Percentiles rank a stretch among this genome's conserved stretches.
Evolutionary conservation across 106 monocot genomes (phyloP).

Genomic region (Phalaenopsis equestris): DNA sequence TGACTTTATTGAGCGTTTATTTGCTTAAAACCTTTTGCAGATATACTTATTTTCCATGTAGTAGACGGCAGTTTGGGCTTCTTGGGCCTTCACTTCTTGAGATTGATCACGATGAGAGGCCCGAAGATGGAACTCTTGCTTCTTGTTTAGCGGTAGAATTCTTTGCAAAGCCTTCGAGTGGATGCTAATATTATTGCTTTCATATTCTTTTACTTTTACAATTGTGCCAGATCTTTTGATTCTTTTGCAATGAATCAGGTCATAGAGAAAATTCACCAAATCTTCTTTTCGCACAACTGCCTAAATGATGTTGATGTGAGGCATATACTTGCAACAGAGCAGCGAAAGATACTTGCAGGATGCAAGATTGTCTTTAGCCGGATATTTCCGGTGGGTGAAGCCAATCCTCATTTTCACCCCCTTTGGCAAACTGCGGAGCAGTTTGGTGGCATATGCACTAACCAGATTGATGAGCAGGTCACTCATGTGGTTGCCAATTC

Average conservation of each 20-base stretch:
- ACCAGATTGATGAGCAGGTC: constrained; percentile 80
- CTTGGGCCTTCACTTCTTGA: constrained; percentile 91
- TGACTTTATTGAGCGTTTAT: not conserved
- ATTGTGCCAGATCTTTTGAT: not conserved
- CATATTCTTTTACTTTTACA: not conserved
- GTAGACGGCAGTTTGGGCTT: constrained; percentile 91
- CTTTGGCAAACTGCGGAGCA: constrained; percentile 97
- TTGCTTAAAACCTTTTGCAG: constrained; percentile 25
- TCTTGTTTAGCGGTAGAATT: constrained; percentile 57
- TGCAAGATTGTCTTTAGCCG: constrained; percentile 92
- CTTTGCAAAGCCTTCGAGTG: not conserved
- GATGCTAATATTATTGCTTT: not conserved
- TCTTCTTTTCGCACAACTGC: constrained; percentile 63
- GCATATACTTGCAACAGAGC: constrained; percentile 82
- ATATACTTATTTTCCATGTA: constrained; percentile 90
- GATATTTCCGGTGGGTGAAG: constrained; percentile 85
- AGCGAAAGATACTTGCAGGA: constrained; percentile 67
- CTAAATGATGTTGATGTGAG: constrained; percentile 78
- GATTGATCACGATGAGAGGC: constrained; percentile 87
- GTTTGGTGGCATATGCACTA: constrained; percentile 91
- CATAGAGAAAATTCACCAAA: constrained; percentile 77
- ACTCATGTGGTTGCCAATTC: constrained; percentile 97
- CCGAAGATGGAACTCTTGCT: constrained; percentile 88
- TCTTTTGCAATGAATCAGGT: constrained; percentile 41
- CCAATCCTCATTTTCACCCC: constrained; percentile 80